Evolutionary conservation across 2,329 filamentous ascomycete species (phyloP).

Genomic region (Alternaria consortialis): DNA sequence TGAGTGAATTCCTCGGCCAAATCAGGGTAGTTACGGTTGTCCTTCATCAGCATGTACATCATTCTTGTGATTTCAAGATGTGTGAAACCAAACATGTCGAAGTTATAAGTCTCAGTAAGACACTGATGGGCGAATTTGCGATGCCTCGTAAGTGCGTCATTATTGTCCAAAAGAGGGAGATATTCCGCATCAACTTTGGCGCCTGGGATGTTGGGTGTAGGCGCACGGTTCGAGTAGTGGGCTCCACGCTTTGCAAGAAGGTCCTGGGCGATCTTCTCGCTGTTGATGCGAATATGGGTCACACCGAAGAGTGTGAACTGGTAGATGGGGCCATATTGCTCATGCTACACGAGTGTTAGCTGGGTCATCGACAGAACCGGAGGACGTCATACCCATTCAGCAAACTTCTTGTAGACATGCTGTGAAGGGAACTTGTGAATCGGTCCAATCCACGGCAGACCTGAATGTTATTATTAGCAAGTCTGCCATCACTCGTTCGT

Average conservation of each 20-base stretch:
- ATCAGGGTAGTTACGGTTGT: conserved; percentile 6
- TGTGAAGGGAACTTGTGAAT: not conserved
- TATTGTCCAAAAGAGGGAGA: conserved; percentile 8
- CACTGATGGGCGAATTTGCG: conserved; percentile 9
- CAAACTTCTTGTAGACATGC: conserved; percentile 8
- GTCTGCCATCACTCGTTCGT: too few species aligned
- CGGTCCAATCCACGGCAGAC: conserved; percentile 9
- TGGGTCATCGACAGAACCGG: not conserved
- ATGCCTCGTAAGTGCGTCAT: conserved; percentile 7
- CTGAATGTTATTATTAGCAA: not conserved
- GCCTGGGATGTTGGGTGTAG: conserved; percentile 10
- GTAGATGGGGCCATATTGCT: conserved; percentile 7
- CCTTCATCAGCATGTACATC: conserved; percentile 9
- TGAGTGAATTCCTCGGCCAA: conserved; percentile 10
- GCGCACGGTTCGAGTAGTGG: conserved; percentile 5
- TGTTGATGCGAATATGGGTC: conserved; percentile 2
- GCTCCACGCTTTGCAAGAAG: conserved; percentile 8
- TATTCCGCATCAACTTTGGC: conserved; percentile 5
- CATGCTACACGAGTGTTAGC: not conserved
- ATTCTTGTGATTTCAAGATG: conserved; percentile 9
- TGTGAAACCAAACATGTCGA: conserved; percentile 10
- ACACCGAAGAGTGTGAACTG: conserved; percentile 7
- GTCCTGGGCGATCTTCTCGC: conserved; percentile 8
- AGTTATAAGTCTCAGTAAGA: conserved; percentile 7
- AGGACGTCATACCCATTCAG: not conserved